Conservation (phyloP, 139 green algal species). For the Tetratostichococcus sp. region DNA sequence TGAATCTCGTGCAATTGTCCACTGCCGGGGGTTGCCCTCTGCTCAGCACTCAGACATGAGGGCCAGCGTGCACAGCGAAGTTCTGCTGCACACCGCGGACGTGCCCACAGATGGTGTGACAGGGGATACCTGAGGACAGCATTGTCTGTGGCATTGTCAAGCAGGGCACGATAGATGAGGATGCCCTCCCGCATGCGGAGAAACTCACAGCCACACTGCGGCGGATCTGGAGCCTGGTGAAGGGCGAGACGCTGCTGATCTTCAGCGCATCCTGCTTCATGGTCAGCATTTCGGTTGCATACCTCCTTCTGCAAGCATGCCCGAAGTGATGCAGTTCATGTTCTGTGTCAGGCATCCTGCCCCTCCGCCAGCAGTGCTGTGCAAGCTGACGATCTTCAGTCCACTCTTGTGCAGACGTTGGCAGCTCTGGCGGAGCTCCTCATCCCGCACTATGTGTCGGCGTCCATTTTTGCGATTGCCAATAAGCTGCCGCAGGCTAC, state of each 20-base stretch:
- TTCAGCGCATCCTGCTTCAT: neutral
- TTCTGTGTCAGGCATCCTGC: no score
- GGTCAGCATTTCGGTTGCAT: no score
- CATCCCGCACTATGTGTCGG: slow-evolving; percentile 72
- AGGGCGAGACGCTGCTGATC: slow-evolving; percentile 1
- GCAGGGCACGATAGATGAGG: neutral
- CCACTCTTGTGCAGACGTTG: slow-evolving; percentile 1
- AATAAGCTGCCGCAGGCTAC: slow-evolving; percentile 7
- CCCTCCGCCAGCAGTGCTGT: neutral
- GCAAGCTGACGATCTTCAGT: neutral
- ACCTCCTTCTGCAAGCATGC: no score
- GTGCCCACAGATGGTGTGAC: no score
- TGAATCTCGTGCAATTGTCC: no score
- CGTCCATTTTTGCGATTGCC: slow-evolving; percentile 59
- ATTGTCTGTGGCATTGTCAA: no score
- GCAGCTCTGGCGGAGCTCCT: slow-evolving; percentile 52
- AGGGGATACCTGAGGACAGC: no score
- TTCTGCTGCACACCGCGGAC: no score
- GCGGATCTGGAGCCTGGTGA: slow-evolving; percentile 2
- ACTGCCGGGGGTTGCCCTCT: no score
- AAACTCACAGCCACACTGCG: neutral
- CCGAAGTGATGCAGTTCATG: no score
- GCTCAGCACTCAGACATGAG: no score
- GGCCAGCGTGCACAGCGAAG: no score
- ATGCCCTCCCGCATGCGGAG: neutral